Base-by-base conservation (phyloP, 805 yeast species). In the Yamadazyma endophytica region DNA sequence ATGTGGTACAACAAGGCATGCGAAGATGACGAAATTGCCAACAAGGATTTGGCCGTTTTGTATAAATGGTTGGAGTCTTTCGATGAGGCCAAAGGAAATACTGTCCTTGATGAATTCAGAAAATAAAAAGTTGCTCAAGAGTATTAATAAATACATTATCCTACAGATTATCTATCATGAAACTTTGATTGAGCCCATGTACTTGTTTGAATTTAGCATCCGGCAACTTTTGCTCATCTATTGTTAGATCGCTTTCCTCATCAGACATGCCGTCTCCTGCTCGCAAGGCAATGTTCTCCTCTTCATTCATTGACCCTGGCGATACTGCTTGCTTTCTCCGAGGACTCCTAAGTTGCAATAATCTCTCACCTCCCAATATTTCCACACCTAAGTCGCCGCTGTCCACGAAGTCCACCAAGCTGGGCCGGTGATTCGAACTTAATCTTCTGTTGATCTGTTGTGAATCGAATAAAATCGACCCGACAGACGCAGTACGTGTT, bases 1-100 rank as follows among this genome's bases (percentile, higher is more conserved):
- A 47, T 54, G 25, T 63, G 68, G 68, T 64, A 64, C 37, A 63
- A 64, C 35, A 57, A 54, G 40, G 71, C 71, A 4, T 63, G 69
- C 34, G 67, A 64, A 41, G 42, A 61, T 11, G 58, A 58, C 6
- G 64, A 63, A 31, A 36, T 64, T 27, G 71, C 66, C 22, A 50
- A 46, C 29, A 54, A 63, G 21, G 71, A 64, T 44, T 58, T 64
- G 49, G 66, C 57, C 9, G 70, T 64, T 3, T 55, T 64, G 33
- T 64, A 47, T 35, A 68, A 64, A 42, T 64, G 70, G 69, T 50
- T 64, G 24, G 70, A 64, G 8, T 24, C 22, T 6, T 31, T 37
- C 16, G 35, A 28, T 24, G 38, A 34, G 26, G 19, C 20, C 4
- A 6, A 26, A 9, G 38, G 38, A 14, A 24, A 31, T 17, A 11